Base-by-base conservation (phyloP, 306 rosid species). In the Acmispon strigosus region DNA sequence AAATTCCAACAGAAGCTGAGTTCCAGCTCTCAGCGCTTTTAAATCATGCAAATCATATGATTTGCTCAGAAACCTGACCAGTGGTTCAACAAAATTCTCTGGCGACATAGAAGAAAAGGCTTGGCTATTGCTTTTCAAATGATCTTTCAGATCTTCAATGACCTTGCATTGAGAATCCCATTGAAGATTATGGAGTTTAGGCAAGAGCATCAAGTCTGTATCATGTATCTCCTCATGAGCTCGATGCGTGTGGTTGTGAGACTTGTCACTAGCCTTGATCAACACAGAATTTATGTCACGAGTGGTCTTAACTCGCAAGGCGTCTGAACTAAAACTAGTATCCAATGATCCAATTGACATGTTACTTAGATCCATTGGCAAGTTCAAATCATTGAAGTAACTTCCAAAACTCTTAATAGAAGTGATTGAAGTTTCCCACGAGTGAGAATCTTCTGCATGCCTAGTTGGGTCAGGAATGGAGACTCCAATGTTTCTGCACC, bases 161-260 rank as follows among this genome's bases (percentile, higher is more conserved):
- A 65, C 83, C 80, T 87, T 77, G 81, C 92, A 85, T 68, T 82
- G 90, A 49, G 89, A 79, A 73, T 85, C 84, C 97, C 97, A 95
- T 27, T 77, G 68, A 79, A 91, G 91, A 63, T 82, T 90, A 62
- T 59, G 65, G 16, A 91, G 87, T 24, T 70, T 78, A 72, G 87
- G 89, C 69, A 81, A 81, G 80, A 79, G 80, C 74, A 80, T 83
- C 45, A 66, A 61, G 80, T 81, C 81, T 14, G 72, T 36, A 54
- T 82, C 92, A 16, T 18, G 24, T 4, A 80, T 55, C 69, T 61
- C 75, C 66, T 72, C 72, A 76, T 62, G 74, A 55, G 77, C 69
- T 52, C 37, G 83, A 44, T 62, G 68, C 10, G 37, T 74, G 29
- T 48, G 73, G 65, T 42, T 76, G 22, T 48, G 73, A 68, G 82